Evolutionary conservation across 1,284 basidiomycete species (phyloP), one percentile per base, ranked within the genome.

Genomic region (Rhodotorula sp.): DNA sequence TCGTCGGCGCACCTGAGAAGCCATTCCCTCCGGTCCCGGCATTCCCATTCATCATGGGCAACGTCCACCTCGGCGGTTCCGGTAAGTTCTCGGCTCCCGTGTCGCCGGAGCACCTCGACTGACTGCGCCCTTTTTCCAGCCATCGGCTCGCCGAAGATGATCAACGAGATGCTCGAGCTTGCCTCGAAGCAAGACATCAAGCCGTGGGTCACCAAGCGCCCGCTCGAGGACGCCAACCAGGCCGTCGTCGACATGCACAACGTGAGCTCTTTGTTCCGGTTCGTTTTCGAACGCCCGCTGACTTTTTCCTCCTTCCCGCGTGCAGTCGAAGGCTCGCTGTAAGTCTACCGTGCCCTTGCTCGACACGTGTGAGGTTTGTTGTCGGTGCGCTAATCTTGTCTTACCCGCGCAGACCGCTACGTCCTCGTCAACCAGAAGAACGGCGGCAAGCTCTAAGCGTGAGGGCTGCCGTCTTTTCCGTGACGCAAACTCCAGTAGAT

Each of bases 341-440:
- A 62, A 65, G 65, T 66, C 5, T 61, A 29, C 29, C 29, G 3
- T 29, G 3, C n/a, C n/a, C 29, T 29, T 29, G 29, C 29, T 29
- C 29, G 29, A 29, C 29, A 29, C 29, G 29, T 29, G 29, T 29
- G 2, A 29, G 29, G 29, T 29, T 34, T 34, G 5, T 34, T 8
- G 34, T 29, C 20, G 3, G 39, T 23, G 34, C 8, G 21, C 58
- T 23, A 15, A 4, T 18, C 43, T 20, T 21, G 5, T 47, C 26
- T 29, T 48, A 5, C 23, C 21, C 34, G 26, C 46, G n/a, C 81
- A 63, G 84, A 81, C 70, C 67, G 84, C 65, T 84, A 82, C 73
- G 83, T 84, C 46, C 80, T 85, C 56, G 81, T 84, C 68, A 84
- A 84, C 80, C 78, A 81, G 69, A 58, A 79, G 58, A 78, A 78